These are phyloP conservation scores for Xanthoconium separans DNA, from an alignment of 1,284 basidiomycete species.

Conservation along the genomic window DNA sequence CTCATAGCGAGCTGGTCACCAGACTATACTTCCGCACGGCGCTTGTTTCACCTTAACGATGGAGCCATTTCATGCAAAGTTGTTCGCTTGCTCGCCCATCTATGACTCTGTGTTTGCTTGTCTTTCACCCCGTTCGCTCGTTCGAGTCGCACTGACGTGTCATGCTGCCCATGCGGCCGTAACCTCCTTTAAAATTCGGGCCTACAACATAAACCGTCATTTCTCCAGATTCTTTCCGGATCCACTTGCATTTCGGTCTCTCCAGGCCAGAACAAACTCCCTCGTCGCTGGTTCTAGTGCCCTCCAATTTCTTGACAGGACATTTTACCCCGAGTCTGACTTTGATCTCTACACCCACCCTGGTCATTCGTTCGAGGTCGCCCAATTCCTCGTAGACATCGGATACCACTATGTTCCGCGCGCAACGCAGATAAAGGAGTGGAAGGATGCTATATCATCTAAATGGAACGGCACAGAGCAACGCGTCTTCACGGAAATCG, in stretches of 20 bases:
- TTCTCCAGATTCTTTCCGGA: constrained; percentile 27
- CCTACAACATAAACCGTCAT: constrained; percentile 30
- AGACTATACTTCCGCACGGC: no score
- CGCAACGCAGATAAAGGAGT: constrained; percentile 3
- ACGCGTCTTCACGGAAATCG: neutral
- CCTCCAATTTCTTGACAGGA: constrained; percentile 48
- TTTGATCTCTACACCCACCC: constrained; percentile 47
- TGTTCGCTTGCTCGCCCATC: constrained; percentile 20
- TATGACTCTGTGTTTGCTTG: constrained; percentile 21
- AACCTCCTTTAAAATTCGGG: constrained; percentile 11
- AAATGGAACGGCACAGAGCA: constrained; percentile 21
- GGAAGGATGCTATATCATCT: constrained; percentile 8
- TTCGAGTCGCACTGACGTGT: constrained; percentile 18
- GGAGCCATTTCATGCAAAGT: neutral
- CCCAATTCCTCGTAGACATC: constrained; percentile 25
- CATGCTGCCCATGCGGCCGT: constrained; percentile 3
- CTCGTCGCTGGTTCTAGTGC: constrained; percentile 51
- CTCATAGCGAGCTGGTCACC: no score
- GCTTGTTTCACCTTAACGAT: neutral
- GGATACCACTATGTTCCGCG: constrained; percentile 31
- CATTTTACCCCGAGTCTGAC: constrained; percentile 44
- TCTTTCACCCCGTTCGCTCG: constrained; percentile 19
- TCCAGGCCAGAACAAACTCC: constrained; percentile 43
- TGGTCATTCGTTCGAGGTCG: constrained; percentile 26
- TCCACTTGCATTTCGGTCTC: constrained; percentile 39